Evolutionary conservation across 2,329 filamentous ascomycete species (phyloP).

Genomic region (Penicillium sp.): DNA sequence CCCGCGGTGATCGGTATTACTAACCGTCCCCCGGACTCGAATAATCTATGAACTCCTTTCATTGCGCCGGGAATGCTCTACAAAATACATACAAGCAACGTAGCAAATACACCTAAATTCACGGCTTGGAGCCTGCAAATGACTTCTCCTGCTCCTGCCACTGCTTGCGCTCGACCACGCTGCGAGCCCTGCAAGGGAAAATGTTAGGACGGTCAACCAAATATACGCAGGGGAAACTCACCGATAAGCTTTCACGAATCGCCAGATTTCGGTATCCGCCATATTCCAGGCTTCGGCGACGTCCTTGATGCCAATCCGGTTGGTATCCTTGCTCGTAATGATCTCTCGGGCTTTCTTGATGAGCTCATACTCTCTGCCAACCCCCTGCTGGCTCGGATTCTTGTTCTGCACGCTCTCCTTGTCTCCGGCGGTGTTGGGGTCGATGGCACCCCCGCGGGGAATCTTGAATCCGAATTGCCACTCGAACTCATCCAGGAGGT

Average conservation of each 20-base stretch:
- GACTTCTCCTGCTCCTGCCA: constrained; percentile 62
- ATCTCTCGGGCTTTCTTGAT: constrained; percentile 51
- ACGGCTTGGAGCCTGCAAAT: constrained; percentile 50
- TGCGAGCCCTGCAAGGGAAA: constrained; percentile 46
- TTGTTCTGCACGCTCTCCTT: constrained; percentile 37
- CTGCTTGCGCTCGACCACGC: constrained; percentile 54
- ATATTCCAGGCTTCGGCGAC: constrained; percentile 57
- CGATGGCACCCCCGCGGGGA: constrained; percentile 52
- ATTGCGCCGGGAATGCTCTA: constrained; percentile 19
- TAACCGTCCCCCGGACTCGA: neutral
- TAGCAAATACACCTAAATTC: constrained; percentile 8
- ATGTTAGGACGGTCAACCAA: neutral
- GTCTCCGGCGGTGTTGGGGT: constrained; percentile 36
- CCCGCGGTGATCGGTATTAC: neutral
- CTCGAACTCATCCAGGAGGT: constrained; percentile 63
- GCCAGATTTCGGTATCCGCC: constrained; percentile 64
- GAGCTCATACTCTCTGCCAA: constrained; percentile 47
- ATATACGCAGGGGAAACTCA: constrained; percentile 19
- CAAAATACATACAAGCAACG: constrained; percentile 10
- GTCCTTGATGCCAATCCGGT: constrained; percentile 41
- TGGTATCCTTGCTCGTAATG: constrained; percentile 39
- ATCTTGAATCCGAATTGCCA: constrained; percentile 89
- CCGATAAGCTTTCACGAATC: constrained; percentile 60
- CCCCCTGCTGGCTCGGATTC: constrained; percentile 39
- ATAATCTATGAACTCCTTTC: neutral